Evolutionary conservation across 2,329 filamentous ascomycete genomes (phyloP).

Genomic region (Fusarium solani-melongenae): DNA sequence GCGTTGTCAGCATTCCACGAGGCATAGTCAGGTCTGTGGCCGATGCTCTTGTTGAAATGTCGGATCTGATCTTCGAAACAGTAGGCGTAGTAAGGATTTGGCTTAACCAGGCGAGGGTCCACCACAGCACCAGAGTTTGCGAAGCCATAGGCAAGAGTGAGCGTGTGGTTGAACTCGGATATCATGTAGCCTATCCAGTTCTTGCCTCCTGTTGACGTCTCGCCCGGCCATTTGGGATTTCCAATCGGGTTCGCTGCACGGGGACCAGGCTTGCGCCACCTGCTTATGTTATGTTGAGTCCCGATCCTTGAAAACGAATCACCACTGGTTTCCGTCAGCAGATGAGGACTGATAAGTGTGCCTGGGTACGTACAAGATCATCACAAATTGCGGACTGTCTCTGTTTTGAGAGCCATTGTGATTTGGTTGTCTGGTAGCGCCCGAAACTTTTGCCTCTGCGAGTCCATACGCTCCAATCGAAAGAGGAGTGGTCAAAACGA

Average conservation of each 20-base stretch:
- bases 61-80: not conserved
- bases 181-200: conserved; percentile 10
- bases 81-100: not conserved
- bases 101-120: not conserved
- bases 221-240: conserved; percentile 13
- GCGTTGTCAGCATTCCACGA: not conserved
- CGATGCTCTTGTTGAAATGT: not conserved
- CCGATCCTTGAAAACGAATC: conserved; percentile 6
- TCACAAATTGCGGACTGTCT: not conserved
- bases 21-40: not conserved
- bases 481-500: not conserved
- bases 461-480: not conserved
- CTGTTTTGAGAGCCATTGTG: not conserved
- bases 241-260: conserved; percentile 9
- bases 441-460: not conserved
- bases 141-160: conserved; percentile 1
- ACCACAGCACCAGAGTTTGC: not conserved
- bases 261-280: not conserved
- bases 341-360: too few species aligned
- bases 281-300: not conserved
- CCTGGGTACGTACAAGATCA: not conserved
- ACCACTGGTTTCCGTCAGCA: conserved; percentile 1
- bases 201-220: not conserved
- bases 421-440: not conserved
- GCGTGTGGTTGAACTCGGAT: conserved; percentile 7